These are phyloP conservation scores for Clohesyomyces aquaticus DNA, from an alignment of 495 filamentous ascomycete species.

Conservation along the genomic window DNA sequence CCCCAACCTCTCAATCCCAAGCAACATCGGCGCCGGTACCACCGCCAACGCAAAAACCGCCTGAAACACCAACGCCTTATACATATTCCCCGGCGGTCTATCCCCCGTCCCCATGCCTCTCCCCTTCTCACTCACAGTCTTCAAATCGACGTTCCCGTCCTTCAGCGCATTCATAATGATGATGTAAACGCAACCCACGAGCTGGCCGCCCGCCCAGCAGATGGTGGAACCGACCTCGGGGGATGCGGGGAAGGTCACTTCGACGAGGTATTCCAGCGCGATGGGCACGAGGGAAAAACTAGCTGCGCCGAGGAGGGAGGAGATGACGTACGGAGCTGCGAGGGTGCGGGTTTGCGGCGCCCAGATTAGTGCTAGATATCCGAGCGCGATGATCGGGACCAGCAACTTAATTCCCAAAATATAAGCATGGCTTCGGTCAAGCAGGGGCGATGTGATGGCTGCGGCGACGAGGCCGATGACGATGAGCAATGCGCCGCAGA, in stretches of 20 bases:
- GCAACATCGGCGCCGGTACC: conserved; percentile 65
- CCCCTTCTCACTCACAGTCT: conserved; percentile 13
- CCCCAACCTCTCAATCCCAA: conserved; percentile 59
- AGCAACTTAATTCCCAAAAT: conserved; percentile 72
- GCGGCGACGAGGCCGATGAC: conserved; percentile 78
- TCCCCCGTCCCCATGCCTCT: conserved; percentile 44
- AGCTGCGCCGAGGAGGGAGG: conserved; percentile 71
- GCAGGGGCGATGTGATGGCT: conserved; percentile 76
- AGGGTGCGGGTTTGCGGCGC: conserved; percentile 71
- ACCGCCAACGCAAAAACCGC: conserved; percentile 69
- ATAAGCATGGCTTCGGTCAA: conserved; percentile 83
- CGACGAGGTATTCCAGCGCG: conserved; percentile 81
- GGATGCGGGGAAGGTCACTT: conserved; percentile 83
- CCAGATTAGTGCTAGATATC: conserved; percentile 79
- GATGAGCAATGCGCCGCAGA: conserved; percentile 89
- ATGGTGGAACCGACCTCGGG: conserved; percentile 83
- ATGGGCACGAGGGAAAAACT: conserved; percentile 83
- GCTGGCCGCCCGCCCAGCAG: conserved; percentile 80
- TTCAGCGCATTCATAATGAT: conserved; percentile 79
- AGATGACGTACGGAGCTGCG: conserved; percentile 71
- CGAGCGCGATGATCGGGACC: conserved; percentile 72
- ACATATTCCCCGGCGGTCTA: conserved; percentile 70
- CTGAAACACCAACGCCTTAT: conserved; percentile 73
- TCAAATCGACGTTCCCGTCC: conserved; percentile 43
- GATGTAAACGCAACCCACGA: conserved; percentile 82